Conservation (phyloP, 2,329 filamentous ascomycete genomes). For the Helotiales sp. region DNA sequence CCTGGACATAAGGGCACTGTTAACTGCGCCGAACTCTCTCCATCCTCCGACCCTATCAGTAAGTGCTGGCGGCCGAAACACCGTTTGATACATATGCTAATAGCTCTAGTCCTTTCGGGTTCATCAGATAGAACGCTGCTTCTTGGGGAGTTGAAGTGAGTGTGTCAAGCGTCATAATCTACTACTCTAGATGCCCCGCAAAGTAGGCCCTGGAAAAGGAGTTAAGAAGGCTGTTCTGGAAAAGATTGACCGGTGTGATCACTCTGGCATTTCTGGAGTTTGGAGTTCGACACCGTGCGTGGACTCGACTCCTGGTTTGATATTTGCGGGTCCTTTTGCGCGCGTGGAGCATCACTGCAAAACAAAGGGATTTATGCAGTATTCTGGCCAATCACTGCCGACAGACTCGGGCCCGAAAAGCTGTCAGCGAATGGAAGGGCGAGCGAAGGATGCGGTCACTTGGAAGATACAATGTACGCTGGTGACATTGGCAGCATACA, state of each 20-base stretch:
- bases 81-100: constrained; percentile 18
- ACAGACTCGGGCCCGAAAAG: not conserved
- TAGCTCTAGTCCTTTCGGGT: constrained; percentile 71
- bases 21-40: constrained; percentile 90
- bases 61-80: constrained; percentile 45
- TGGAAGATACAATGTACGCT: no score
- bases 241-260: not conserved
- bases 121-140: constrained; percentile 88
- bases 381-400: not conserved
- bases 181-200: not conserved
- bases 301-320: constrained; percentile 9
- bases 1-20: constrained; percentile 94
- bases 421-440: constrained; percentile 14
- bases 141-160: constrained; percentile 75
- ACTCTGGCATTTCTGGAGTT: not conserved
- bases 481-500: not conserved
- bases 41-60: constrained; percentile 83
- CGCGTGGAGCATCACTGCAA: constrained; percentile 13
- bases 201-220: not conserved
- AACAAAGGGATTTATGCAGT: constrained; percentile 11
- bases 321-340: constrained; percentile 10
- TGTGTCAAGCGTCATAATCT: not conserved
- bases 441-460: no score
- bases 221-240: not conserved
- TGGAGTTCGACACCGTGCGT: constrained; percentile 10